Percentiles rank a stretch among this genome's conserved stretches.
Conservation (phyloP, 1,284 basidiomycete species). For the Papiliotrema fonsecae region DNA sequence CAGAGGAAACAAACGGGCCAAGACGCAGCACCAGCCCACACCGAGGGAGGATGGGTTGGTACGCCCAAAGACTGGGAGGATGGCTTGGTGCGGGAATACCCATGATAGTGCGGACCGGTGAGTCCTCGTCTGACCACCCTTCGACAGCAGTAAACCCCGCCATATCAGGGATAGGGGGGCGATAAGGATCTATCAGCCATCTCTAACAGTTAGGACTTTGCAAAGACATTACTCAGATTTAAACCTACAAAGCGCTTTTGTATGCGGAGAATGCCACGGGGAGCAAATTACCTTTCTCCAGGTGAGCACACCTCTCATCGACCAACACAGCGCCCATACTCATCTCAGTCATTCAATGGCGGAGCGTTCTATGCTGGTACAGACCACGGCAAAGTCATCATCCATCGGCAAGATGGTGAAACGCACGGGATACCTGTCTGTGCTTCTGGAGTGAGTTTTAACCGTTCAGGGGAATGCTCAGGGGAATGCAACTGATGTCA, state of each 20-base stretch:
- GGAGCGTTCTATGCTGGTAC: slow-evolving; percentile 30
- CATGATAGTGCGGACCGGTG: no score
- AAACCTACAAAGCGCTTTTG: background rate
- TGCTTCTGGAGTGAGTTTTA: slow-evolving; percentile 20
- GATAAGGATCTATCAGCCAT: no score
- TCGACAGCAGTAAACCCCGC: no score
- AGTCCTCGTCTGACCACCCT: no score
- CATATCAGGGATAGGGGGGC: no score
- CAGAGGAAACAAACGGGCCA: no score
- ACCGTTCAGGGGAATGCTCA: background rate
- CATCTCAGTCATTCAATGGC: slow-evolving; percentile 12
- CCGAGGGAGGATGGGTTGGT: no score
- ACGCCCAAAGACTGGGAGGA: no score
- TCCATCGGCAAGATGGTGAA: slow-evolving; percentile 16
- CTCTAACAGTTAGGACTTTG: background rate
- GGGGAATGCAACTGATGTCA: slow-evolving; percentile 8
- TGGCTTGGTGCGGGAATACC: no score
- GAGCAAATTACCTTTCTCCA: slow-evolving; percentile 28
- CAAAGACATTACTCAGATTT: background rate
- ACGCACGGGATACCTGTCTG: slow-evolving; percentile 22
- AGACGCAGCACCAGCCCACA: no score
- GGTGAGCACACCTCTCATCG: slow-evolving; percentile 9
- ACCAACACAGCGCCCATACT: background rate
- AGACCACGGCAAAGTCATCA: slow-evolving; percentile 35
- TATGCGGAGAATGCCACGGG: slow-evolving; percentile 19